Evolutionary conservation across 1,284 basidiomycete species (phyloP).

Genomic region (Ceratobasidium sp.): DNA sequence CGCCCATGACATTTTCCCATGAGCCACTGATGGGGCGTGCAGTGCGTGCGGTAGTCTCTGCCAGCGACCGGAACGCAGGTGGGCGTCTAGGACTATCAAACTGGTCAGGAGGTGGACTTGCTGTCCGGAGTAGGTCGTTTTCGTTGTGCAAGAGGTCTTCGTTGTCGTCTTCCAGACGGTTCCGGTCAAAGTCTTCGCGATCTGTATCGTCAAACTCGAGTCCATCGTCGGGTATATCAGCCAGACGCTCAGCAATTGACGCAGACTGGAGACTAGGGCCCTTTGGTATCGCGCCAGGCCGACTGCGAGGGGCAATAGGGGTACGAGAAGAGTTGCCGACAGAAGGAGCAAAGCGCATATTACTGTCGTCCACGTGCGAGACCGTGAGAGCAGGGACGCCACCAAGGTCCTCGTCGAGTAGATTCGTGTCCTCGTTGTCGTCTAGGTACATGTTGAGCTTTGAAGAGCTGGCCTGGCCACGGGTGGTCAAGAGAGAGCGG

Average conservation of each 20-base stretch:
- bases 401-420: slow-evolving; percentile 36
- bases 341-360: slow-evolving; percentile 18
- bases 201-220: slow-evolving; percentile 43
- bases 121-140: slow-evolving; percentile 26
- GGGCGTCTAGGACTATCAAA: slow-evolving; percentile 7
- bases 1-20: slow-evolving; percentile 42
- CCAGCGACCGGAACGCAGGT: neutral
- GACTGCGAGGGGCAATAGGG: neutral
- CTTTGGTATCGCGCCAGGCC: slow-evolving; percentile 21
- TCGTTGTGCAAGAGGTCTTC: slow-evolving; percentile 35
- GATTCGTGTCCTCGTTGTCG: slow-evolving; percentile 27
- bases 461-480: slow-evolving; percentile 34
- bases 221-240: slow-evolving; percentile 34
- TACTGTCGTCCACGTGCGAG: slow-evolving; percentile 39
- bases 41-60: neutral
- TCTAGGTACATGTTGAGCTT: slow-evolving; percentile 28
- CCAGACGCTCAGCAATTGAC: slow-evolving; percentile 36
- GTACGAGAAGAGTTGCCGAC: slow-evolving; percentile 29
- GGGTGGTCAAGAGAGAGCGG: slow-evolving; percentile 34
- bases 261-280: slow-evolving; percentile 39
- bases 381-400: slow-evolving; percentile 25
- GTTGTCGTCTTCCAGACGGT: slow-evolving; percentile 39
- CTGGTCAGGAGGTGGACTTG: slow-evolving; percentile 26
- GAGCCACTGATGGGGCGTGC: slow-evolving; percentile 33
- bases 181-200: slow-evolving; percentile 38